Evolutionary conservation across 2,329 filamentous ascomycete species (phyloP).

Genomic region (Onygena corvina): DNA sequence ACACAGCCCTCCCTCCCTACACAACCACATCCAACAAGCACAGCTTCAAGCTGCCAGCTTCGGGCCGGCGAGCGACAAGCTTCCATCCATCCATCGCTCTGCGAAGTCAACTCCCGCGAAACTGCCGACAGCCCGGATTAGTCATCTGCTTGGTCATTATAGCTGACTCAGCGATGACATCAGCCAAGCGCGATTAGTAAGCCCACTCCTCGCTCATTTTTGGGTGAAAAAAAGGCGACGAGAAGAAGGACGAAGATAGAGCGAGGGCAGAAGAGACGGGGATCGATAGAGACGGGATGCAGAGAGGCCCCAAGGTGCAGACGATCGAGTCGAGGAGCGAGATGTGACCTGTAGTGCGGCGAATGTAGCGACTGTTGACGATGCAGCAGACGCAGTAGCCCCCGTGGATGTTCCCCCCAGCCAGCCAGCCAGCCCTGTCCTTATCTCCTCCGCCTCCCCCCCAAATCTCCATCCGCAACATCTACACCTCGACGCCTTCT

Average conservation of each 20-base stretch:
- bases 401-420: no score
- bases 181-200: not conserved
- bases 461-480: no score
- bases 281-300: not conserved
- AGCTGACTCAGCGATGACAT: not conserved
- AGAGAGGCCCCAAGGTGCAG: not conserved
- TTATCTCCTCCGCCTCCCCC: no score
- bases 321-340: not conserved
- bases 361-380: no score
- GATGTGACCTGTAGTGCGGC: not conserved
- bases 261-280: not conserved
- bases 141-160: no score
- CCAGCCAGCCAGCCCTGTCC: no score
- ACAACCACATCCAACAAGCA: not conserved
- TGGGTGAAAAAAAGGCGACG: not conserved
- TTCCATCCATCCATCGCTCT: not conserved
- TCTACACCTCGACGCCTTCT: no score
- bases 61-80: not conserved
- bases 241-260: not conserved
- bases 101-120: no score
- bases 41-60: not conserved
- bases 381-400: no score
- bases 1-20: not conserved
- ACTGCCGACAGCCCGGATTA: no score
- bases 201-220: not conserved